phyloP scores from a whole-genome alignment of 768 basidiomycete species.

The Chalciporus pseudorubinellus region DNA sequence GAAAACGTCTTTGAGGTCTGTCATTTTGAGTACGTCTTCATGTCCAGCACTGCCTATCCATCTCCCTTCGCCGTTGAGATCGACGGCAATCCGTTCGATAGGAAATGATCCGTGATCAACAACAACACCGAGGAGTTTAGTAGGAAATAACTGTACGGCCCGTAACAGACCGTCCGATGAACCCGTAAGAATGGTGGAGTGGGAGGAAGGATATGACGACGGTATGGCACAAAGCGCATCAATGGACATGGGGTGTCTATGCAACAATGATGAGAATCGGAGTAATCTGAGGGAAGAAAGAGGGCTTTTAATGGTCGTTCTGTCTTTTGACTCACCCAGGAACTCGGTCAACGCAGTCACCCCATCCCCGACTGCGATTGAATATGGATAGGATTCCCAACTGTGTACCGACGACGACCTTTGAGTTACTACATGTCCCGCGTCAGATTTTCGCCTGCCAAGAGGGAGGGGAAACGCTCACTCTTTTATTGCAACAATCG shows the following conservation, averaged over 20 bases:
- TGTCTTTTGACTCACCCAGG: slow-evolving; percentile 58
- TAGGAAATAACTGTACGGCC: slow-evolving; percentile 84
- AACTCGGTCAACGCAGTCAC: slow-evolving; percentile 87
- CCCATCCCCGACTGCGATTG: slow-evolving; percentile 84
- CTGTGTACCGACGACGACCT: slow-evolving; percentile 86
- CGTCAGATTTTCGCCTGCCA: neutral
- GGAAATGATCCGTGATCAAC: slow-evolving; percentile 92
- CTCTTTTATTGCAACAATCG: slow-evolving; percentile 83
- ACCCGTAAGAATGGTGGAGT: slow-evolving; percentile 78
- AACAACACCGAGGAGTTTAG: slow-evolving; percentile 85
- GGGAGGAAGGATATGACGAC: slow-evolving; percentile 53
- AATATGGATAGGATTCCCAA: slow-evolving; percentile 87
- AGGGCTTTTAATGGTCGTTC: neutral
- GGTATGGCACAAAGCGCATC: slow-evolving; percentile 82
- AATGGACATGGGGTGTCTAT: slow-evolving; percentile 86
- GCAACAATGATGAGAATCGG: slow-evolving; percentile 13
- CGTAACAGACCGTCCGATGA: slow-evolving; percentile 91
- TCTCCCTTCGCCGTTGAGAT: slow-evolving; percentile 53
- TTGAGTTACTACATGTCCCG: slow-evolving; percentile 52
- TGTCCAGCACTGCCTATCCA: slow-evolving; percentile 96
- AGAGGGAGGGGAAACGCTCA: slow-evolving; percentile 31
- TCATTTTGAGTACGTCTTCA: slow-evolving; percentile 81
- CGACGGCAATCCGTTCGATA: slow-evolving; percentile 79
- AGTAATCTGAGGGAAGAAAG: neutral
- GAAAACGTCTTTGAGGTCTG: slow-evolving; percentile 79